Base-by-base conservation (phyloP, 441 rosid species). In the Corymbia citriodora region DNA sequence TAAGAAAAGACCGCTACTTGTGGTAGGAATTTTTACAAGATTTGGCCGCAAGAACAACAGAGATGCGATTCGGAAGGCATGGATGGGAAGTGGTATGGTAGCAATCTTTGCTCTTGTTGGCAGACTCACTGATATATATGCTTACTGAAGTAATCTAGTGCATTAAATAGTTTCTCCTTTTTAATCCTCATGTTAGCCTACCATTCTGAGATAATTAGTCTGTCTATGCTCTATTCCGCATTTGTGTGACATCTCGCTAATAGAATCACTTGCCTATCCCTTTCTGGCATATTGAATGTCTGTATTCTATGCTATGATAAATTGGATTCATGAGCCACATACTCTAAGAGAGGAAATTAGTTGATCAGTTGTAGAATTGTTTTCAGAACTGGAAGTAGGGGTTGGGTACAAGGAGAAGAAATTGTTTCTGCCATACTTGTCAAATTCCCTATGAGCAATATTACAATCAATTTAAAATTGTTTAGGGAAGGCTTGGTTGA, bases 41-140 rank as follows among this genome's bases (percentile, higher is more conserved):
- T 97, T 97, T 91, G 98, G 96, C 88, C 95, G 94, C 90, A 95
- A 92, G 92, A 96, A 97, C 93, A 97, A 96, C 86, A 94, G 99
- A 89, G 96, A 97, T 90, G 99, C 99, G 18, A 92, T 98, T 81
- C 96, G 99, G 53, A 97, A 96, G 93, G 99, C 99, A 55, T 97
- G 99, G 99, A 97, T 97, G 98, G 99, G 98, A 92, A 95, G 94
- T 33, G 99, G 99, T 98, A 95, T 15, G 89, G 88, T 87, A 55
- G 85, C 85, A 79, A 45, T 8, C 85, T 79, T 27, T 79, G 53
- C 91, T 90, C 55, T 90, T 63, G 23, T 18, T 89, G 53, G 86
- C 72, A 70, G 74, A 88, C 63, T 54, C 70, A 55, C 89, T 13
- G 25, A 49, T 88, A 31, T 89, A 79, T 27, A 63, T 83, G 53